Evolutionary conservation across 164 flowering plant genomes (phyloP).

Genomic region (Piper betle): DNA sequence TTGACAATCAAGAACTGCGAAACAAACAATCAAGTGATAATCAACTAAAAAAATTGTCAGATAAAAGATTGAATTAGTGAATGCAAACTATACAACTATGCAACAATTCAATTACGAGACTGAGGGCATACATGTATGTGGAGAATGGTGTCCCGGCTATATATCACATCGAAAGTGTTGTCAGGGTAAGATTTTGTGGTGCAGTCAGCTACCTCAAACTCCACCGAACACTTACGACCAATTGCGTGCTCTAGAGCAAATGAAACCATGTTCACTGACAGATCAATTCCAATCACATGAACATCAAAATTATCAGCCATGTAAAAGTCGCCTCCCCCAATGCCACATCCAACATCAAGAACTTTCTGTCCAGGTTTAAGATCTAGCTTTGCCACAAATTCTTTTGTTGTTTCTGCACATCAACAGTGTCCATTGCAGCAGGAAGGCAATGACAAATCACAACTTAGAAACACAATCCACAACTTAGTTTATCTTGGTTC

Average conservation of each 20-base stretch:
- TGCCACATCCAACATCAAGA: slow-evolving; percentile 98
- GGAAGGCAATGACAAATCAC: neutral
- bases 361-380: slow-evolving; percentile 95
- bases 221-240: slow-evolving; percentile 82
- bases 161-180: slow-evolving; percentile 75
- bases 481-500: too few species aligned
- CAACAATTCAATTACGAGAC: neutral
- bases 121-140: slow-evolving; percentile 62
- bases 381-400: slow-evolving; percentile 73
- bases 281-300: slow-evolving; percentile 89
- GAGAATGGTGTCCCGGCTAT: slow-evolving; percentile 93
- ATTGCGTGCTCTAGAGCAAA: slow-evolving; percentile 93
- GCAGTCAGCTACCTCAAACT: slow-evolving; percentile 97
- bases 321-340: slow-evolving; percentile 98
- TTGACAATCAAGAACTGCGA: neutral
- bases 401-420: slow-evolving; percentile 83
- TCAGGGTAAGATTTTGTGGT: slow-evolving; percentile 74
- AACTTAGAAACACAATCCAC: neutral
- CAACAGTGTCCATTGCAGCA: neutral
- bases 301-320: slow-evolving; percentile 88
- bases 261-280: slow-evolving; percentile 90
- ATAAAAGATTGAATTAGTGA: too few species aligned
- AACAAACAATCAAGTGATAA: neutral
- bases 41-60: neutral
- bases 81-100: neutral